Evolutionary conservation across 2,329 filamentous ascomycete species (phyloP), one percentile per base, ranked within the genome.

Genomic region (Sclerotinia borealis): DNA sequence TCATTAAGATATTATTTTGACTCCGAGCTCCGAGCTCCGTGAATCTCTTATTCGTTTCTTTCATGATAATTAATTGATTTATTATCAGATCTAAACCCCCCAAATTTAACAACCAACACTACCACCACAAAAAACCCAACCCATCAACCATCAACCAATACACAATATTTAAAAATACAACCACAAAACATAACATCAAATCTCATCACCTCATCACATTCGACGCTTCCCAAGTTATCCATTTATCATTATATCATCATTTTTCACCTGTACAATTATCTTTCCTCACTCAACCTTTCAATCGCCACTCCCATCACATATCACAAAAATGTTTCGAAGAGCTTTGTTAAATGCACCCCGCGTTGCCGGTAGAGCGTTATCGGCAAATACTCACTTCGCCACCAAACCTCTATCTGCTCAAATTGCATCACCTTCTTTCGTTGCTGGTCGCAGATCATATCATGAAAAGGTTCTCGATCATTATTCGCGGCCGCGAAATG

Each of bases 401-500:
- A 67, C 65, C 51, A 68, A 65, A 67, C 68, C 68, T 65, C 47
- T 66, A 45, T 55, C 65, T 50, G 50, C 68, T 60, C 67, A 65
- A 49, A 59, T 71, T 48, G 66, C 68, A 50, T 66, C 71, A 52
- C 65, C 71, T 27, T 64, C 70, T 49, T 65, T 68, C 45, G 65
- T 70, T 49, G 55, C 65, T 41, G 69, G 72, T 37, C 65, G 66
- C 50, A 65, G 73, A 60, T 68, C 72, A 58, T 75, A 75, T 61
- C 74, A 75, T 54, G 73, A 75, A 64, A 75, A 75, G 67, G 74
- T 90, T 69, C 83, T 96, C 68, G 91, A 96, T 76, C 91, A 93
- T 79, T 93, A 93, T 79, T 90, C 85, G 76, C 83, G 84, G 71
- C 90, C 90, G 34, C 85, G 90, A 68, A 92, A 92, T 79, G 89